Base-by-base conservation (phyloP, 805 yeast genomes). In the Metschnikowia santaceciliae region DNA sequence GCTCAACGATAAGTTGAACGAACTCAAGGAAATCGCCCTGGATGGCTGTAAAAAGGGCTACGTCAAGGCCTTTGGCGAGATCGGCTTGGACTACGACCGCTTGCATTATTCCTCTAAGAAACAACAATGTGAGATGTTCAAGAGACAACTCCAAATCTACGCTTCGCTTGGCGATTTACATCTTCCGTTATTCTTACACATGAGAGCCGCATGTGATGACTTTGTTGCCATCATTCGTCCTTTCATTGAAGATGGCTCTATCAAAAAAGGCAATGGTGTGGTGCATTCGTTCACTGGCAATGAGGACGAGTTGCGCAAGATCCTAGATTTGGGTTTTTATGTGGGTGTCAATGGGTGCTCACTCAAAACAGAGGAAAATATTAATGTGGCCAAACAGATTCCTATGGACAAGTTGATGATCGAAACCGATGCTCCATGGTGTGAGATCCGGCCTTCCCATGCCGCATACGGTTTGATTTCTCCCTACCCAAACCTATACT, bases 351-450 rank as follows among this genome's bases (percentile, higher is more conserved):
- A 94, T 66, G 99, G 99, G 3, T 94, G 98, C 62, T 90, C 98
- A 1, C 76, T 94, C 57, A 87, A 86, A 61, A 82, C 88, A 0
- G 81, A 80, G 50, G 90, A 86, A 55, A 90, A 88, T 61, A 68
- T 90, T 13, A 75, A 76, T 26, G 90, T 84, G 22, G 89, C 84
- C 0, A 69, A 71, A 39, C 60, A 65, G 22, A 79, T 94, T n/a
- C 98, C 98, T 0, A 61, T 82, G 7, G 81, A 83, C 4, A 78
- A 76, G 60, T 66, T 94, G 40, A 68, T 92, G 77, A 78, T 94
- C 8, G 99, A 94, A 64, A 92, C 97, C 0, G 99, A 94, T 69
- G 90, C 97, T 3, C 99, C 99, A 1, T 94, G 99, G 99, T 94
- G 99, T 71, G 98, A 91, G 63, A 81, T 94, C 42, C 76, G 95